phyloP scores from a whole-genome alignment of 805 yeast genomes.

The Zygosaccharomyces siamensis region DNA sequence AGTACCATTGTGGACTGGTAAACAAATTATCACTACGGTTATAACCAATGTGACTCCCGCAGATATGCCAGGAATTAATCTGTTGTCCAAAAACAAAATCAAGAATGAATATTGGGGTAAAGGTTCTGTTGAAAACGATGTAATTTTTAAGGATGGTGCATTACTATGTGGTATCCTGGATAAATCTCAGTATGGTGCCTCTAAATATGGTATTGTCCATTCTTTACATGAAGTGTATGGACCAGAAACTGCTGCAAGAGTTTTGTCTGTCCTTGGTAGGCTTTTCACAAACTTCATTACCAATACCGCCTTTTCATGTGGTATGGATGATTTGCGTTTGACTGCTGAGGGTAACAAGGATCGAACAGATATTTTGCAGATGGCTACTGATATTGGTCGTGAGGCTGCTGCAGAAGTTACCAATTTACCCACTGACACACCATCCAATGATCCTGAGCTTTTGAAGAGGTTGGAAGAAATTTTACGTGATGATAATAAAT shows the following conservation, averaged over 20 bases:
- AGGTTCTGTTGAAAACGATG: conserved; percentile 79
- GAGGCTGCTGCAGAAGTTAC: conserved; percentile 94
- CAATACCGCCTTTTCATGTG: conserved; percentile 94
- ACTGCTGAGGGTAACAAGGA: conserved; percentile 86
- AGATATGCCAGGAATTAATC: conserved; percentile 85
- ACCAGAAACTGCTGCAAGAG: conserved; percentile 80
- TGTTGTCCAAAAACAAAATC: conserved; percentile 78
- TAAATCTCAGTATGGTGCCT: conserved; percentile 97
- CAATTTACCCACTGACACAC: conserved; percentile 54
- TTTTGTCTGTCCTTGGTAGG: conserved; percentile 89
- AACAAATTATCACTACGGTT: conserved; percentile 91
- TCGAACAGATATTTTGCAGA: conserved; percentile 77
- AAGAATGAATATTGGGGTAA: conserved; percentile 94
- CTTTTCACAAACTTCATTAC: conserved; percentile 90
- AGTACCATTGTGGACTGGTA: conserved; percentile 93
- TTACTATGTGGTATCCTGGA: conserved; percentile 89
- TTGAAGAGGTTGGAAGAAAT: conserved; percentile 88
- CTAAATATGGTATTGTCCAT: conserved; percentile 94
- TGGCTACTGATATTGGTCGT: conserved; percentile 78
- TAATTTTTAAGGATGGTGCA: conserved; percentile 81
- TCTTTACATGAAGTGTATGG: conserved; percentile 96
- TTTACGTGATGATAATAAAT: conserved; percentile 84
- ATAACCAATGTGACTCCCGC: conserved; percentile 82
- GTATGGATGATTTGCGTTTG: conserved; percentile 97
- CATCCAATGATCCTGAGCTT: conserved; percentile 66